These are phyloP conservation scores for Hydnum rufescens DNA, from an alignment of 768 basidiomycete species.

Conservation along the genomic window DNA sequence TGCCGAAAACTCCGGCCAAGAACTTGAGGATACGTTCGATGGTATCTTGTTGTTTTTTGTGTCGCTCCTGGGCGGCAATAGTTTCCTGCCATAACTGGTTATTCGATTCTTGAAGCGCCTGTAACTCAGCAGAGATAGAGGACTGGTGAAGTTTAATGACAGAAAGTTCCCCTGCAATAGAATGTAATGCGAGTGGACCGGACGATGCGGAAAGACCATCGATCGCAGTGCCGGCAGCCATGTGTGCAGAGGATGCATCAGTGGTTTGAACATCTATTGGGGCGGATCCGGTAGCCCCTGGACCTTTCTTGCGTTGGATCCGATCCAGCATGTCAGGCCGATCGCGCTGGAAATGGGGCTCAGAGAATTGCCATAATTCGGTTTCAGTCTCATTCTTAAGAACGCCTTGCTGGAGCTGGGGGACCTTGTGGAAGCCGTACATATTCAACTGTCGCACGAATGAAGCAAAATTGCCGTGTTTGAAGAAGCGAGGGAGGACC, in stretches of 20 bases:
- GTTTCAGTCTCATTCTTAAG: slow-evolving; percentile 62
- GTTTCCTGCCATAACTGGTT: slow-evolving; percentile 89
- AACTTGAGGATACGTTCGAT: slow-evolving; percentile 92
- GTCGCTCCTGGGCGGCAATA: slow-evolving; percentile 48
- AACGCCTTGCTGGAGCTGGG: slow-evolving; percentile 88
- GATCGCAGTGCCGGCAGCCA: not conserved
- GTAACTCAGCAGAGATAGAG: slow-evolving; percentile 74
- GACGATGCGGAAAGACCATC: not conserved
- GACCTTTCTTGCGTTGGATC: slow-evolving; percentile 66
- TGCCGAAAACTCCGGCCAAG: slow-evolving; percentile 70
- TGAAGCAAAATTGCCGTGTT: slow-evolving; percentile 85
- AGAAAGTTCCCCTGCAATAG: slow-evolving; percentile 62
- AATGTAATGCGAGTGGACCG: slow-evolving; percentile 49
- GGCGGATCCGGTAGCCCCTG: slow-evolving; percentile 17
- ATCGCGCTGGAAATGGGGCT: slow-evolving; percentile 71
- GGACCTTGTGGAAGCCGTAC: slow-evolving; percentile 92
- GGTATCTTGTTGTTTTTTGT: slow-evolving; percentile 89
- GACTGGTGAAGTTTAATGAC: slow-evolving; percentile 85
- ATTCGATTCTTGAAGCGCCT: slow-evolving; percentile 72
- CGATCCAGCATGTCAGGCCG: slow-evolving; percentile 75
- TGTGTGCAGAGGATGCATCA: not conserved
- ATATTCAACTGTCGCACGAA: slow-evolving; percentile 91
- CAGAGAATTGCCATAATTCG: slow-evolving; percentile 83
- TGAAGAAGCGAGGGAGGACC: slow-evolving; percentile 87
- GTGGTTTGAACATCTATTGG: slow-evolving; percentile 4